Conservation (phyloP, 495 filamentous ascomycete species). For the Penicillium paxilli region DNA sequence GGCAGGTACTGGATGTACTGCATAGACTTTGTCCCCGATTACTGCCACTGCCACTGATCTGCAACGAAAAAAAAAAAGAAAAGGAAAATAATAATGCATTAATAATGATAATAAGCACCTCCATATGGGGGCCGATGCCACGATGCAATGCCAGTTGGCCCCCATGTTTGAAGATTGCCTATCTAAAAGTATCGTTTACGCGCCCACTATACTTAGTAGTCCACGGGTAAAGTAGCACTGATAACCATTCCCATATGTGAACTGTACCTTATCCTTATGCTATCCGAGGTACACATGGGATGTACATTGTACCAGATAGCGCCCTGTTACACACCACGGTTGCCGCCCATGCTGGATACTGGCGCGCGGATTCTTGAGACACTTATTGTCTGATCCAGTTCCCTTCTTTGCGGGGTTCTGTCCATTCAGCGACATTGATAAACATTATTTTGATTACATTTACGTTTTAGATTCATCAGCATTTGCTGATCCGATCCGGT, state of each 20-base stretch:
- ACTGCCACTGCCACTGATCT: neutral
- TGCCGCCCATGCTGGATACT: neutral
- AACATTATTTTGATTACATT: neutral
- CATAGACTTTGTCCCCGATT: neutral
- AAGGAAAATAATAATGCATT: no score
- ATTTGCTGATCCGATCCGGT: constrained; percentile 4
- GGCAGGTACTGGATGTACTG: constrained; percentile 15
- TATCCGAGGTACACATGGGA: neutral
- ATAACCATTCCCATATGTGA: neutral
- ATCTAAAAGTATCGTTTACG: neutral
- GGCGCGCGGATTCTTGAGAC: constrained; percentile 10
- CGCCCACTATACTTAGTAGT: neutral
- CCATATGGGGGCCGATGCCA: neutral
- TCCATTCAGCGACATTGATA: constrained; percentile 4
- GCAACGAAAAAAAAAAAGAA: no score
- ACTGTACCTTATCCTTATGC: neutral
- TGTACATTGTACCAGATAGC: neutral
- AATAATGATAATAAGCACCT: no score
- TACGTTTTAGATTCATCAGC: neutral
- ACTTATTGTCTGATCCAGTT: neutral
- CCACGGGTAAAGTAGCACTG: neutral
- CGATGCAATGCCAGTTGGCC: neutral
- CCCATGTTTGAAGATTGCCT: no score
- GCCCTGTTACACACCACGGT: neutral
- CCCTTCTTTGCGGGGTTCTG: constrained; percentile 6